Conservation (phyloP, 2,329 filamentous ascomycete genomes). For the Stylonectria norvegica region DNA sequence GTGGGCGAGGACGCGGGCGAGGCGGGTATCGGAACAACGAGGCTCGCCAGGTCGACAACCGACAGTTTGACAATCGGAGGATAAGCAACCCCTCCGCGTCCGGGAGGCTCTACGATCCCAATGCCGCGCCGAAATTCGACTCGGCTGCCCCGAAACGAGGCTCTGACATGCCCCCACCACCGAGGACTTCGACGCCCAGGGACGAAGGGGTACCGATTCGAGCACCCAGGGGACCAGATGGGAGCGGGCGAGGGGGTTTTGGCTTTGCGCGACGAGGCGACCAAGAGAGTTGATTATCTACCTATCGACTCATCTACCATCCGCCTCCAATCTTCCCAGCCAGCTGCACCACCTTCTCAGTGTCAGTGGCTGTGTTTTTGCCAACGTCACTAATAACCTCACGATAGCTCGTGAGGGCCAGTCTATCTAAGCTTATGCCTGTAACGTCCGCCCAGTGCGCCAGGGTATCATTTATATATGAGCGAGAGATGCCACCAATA, state of each 20-base stretch:
- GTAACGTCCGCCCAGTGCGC: conserved; percentile 73
- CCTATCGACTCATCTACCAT: conserved; percentile 59
- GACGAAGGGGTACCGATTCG: conserved; percentile 67
- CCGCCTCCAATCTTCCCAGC: conserved; percentile 90
- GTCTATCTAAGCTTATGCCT: conserved; percentile 64
- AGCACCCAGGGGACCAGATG: conserved; percentile 73
- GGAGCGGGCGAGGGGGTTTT: conserved; percentile 72
- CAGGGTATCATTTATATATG: conserved; percentile 65
- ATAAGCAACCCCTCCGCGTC: conserved; percentile 26
- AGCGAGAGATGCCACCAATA: conserved; percentile 64
- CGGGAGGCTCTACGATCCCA: conserved; percentile 70
- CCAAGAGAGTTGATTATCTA: conserved; percentile 33
- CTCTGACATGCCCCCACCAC: conserved; percentile 36
- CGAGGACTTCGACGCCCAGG: conserved; percentile 42
- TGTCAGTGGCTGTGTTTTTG: conserved; percentile 65
- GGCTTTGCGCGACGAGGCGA: conserved; percentile 66
- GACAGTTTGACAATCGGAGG: conserved; percentile 29
- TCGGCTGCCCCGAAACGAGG: conserved; percentile 44
- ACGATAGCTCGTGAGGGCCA: conserved; percentile 84
- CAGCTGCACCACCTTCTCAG: conserved; percentile 80
- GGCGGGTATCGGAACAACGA: conserved; percentile 31
- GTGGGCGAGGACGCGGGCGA: conserved; percentile 46
- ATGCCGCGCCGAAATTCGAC: conserved; percentile 62
- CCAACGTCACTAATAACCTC: conserved; percentile 95
- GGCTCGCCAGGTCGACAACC: conserved; percentile 29